A percentile compares a stretch with the other conserved stretches of the same genome.
These are phyloP conservation scores for Aspergillus homomorphus DNA, from an alignment of 495 filamentous ascomycete species.

Conservation along the genomic window DNA sequence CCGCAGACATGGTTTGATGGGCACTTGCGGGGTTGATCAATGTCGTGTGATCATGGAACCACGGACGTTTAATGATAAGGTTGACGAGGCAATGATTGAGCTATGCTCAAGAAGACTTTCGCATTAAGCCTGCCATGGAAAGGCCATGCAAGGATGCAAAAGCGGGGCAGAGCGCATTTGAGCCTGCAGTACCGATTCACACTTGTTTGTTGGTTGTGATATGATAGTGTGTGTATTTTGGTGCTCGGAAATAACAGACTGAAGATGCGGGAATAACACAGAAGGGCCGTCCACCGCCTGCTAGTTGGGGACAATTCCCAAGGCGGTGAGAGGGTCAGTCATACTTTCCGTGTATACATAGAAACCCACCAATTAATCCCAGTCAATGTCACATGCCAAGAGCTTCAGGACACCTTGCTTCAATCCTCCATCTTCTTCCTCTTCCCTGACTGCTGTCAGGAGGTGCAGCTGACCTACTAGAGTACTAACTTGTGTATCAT, in stretches of 20 bases:
- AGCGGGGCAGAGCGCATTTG: background rate
- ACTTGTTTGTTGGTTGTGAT: background rate
- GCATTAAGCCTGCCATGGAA: background rate
- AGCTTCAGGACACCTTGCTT: slow-evolving; percentile 50
- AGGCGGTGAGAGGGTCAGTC: no score
- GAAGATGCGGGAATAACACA: slow-evolving; percentile 5
- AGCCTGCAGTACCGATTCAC: background rate
- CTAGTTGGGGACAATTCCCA: background rate
- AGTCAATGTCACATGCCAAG: slow-evolving; percentile 39
- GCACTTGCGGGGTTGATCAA: slow-evolving; percentile 10
- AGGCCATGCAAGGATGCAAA: background rate
- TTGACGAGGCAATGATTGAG: background rate
- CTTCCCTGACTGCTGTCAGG: background rate
- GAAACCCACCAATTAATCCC: background rate
- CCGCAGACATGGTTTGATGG: slow-evolving; percentile 2
- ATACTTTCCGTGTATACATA: background rate
- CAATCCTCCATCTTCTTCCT: slow-evolving; percentile 15
- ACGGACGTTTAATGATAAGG: background rate
- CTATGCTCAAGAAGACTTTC: background rate
- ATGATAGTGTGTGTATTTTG: no score
- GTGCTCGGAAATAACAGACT: background rate
- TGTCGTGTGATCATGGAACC: slow-evolving; percentile 1
- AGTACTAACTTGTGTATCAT: background rate
- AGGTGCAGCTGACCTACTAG: background rate
- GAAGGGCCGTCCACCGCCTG: slow-evolving; percentile 4